These are phyloP conservation scores for Diaporthe sp. DNA, from an alignment of 2,329 filamentous ascomycete genomes.

Conservation along the genomic window DNA sequence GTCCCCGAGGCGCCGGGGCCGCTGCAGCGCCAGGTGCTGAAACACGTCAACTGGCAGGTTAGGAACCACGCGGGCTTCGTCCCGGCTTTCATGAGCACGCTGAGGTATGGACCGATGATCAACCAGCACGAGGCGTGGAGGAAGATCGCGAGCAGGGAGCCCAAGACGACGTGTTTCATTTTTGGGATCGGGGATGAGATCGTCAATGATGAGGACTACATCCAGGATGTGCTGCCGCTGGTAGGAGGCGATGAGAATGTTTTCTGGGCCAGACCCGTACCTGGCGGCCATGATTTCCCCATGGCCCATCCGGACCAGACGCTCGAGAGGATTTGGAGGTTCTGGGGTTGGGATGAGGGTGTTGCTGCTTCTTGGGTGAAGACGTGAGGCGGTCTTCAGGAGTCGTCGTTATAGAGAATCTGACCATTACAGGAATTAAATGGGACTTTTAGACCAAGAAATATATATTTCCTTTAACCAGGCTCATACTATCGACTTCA, in stretches of 20 bases:
- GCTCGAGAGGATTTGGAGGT: constrained; percentile 60
- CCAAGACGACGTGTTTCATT: constrained; percentile 63
- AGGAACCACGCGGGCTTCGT: constrained; percentile 70
- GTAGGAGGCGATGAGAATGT: constrained; percentile 61
- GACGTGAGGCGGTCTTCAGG: not conserved
- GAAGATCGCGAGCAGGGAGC: constrained; percentile 55
- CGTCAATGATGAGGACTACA: constrained; percentile 65
- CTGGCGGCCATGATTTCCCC: constrained; percentile 73
- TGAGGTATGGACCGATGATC: constrained; percentile 67
- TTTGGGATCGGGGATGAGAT: constrained; percentile 66
- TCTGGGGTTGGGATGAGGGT: constrained; percentile 55
- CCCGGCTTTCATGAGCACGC: constrained; percentile 70
- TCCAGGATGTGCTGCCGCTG: constrained; percentile 63
- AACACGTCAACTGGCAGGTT: constrained; percentile 71
- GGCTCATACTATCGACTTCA: not conserved
- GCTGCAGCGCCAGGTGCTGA: constrained; percentile 62
- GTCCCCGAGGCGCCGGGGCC: constrained; percentile 49
- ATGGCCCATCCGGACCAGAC: constrained; percentile 66
- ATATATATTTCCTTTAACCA: not conserved
- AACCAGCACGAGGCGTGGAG: constrained; percentile 66
- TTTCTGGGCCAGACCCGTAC: constrained; percentile 65
- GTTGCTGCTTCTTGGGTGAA: constrained; percentile 29
- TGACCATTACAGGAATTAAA: not conserved
- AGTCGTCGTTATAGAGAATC: too few species aligned
- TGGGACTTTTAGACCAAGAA: not conserved